phyloP scores from a whole-genome alignment of 2,329 filamentous ascomycete species.

The Penicillium psychrosexuale region DNA sequence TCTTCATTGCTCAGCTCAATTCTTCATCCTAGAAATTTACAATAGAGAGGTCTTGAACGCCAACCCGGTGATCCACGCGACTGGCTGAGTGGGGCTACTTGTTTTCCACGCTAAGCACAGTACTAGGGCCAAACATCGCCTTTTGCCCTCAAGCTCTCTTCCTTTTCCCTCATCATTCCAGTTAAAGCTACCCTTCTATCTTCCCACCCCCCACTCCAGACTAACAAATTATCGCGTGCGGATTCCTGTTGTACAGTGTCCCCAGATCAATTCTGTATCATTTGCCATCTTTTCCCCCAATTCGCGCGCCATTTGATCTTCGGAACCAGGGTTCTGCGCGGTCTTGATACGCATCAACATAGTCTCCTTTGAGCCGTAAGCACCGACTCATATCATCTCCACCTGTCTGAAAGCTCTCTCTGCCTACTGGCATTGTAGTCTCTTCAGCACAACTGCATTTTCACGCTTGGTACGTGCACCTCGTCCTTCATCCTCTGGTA shows the following conservation, averaged over 20 bases:
- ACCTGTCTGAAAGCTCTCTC: slow-evolving; percentile 15
- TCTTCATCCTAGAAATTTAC: neutral
- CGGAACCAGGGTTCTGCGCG: slow-evolving; percentile 25
- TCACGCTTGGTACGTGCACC: slow-evolving; percentile 40
- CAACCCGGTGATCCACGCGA: slow-evolving; percentile 30
- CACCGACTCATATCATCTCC: slow-evolving; percentile 25
- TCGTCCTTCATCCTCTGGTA: slow-evolving; percentile 29
- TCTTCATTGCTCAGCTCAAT: slow-evolving; percentile 1
- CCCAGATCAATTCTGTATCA: slow-evolving; percentile 17
- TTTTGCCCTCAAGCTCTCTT: slow-evolving; percentile 38
- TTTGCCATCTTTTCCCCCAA: slow-evolving; percentile 10
- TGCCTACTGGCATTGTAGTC: slow-evolving; percentile 21
- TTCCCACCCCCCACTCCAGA: slow-evolving; percentile 11
- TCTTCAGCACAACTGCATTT: slow-evolving; percentile 28
- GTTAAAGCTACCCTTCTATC: slow-evolving; percentile 24
- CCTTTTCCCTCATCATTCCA: slow-evolving; percentile 32
- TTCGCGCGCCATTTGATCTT: slow-evolving; percentile 19
- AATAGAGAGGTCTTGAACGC: slow-evolving; percentile 5
- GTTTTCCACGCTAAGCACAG: slow-evolving; percentile 38
- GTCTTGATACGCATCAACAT: slow-evolving; percentile 26
- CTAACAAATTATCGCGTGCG: slow-evolving; percentile 12
- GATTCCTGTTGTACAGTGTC: slow-evolving; percentile 11
- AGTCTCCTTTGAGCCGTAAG: slow-evolving; percentile 19
- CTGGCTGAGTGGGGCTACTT: slow-evolving; percentile 38
- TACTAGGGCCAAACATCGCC: slow-evolving; percentile 43